A percentile compares a stretch with the other conserved stretches of the same genome.
Evolutionary conservation across 2,329 filamentous ascomycete species (phyloP).

Genomic region (Botrytis squamosa): DNA sequence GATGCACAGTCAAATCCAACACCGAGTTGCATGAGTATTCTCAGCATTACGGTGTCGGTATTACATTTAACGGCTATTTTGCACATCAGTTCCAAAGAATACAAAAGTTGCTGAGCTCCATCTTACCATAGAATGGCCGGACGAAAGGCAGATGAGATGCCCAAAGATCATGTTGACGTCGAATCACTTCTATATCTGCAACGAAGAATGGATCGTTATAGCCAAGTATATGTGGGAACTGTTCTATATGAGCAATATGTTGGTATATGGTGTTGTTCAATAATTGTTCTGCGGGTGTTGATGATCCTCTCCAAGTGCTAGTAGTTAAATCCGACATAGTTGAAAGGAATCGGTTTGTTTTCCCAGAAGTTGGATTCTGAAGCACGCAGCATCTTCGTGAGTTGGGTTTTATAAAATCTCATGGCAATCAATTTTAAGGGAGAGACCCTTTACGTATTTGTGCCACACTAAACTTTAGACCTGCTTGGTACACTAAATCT

Average conservation of each 20-base stretch:
- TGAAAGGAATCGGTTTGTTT: neutral
- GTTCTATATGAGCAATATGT: neutral
- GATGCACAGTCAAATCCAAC: neutral
- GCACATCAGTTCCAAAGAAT: neutral
- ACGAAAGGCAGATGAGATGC: neutral
- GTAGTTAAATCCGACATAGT: neutral
- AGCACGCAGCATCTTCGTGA: neutral
- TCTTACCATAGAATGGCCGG: neutral
- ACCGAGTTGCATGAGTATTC: neutral
- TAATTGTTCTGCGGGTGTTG: neutral
- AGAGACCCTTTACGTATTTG: neutral
- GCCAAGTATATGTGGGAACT: neutral
- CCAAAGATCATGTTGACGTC: constrained; percentile 1
- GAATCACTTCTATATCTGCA: neutral
- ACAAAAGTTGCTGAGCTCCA: neutral
- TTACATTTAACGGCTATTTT: constrained; percentile 3
- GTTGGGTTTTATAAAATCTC: neutral
- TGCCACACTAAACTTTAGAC: neutral
- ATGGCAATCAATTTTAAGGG: neutral
- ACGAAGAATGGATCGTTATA: neutral
- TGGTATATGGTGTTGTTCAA: neutral
- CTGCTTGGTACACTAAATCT: neutral
- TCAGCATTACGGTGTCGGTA: neutral
- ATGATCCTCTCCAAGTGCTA: neutral
- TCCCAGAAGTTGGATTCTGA: neutral